A percentile compares a stretch with the other conserved stretches of the same genome.
These are phyloP conservation scores for Isabelozyma rhagii DNA, from an alignment of 805 yeast genomes.

Conservation along the genomic window DNA sequence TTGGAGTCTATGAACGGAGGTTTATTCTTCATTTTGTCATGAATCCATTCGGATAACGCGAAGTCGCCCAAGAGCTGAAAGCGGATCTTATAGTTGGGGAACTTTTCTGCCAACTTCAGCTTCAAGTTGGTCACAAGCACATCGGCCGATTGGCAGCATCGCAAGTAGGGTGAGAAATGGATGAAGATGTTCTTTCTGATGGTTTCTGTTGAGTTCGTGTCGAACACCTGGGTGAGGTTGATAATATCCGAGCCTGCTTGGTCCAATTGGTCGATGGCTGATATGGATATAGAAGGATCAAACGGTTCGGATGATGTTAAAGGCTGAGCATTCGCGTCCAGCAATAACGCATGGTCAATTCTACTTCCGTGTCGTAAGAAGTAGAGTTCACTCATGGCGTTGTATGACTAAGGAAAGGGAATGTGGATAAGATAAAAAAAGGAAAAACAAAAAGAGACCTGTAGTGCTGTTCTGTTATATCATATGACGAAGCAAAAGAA, in stretches of 20 bases:
- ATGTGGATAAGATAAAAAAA: neutral
- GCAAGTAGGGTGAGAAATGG: constrained; percentile 41
- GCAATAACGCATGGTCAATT: constrained; percentile 32
- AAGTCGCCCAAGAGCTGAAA: constrained; percentile 42
- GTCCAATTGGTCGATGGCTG: constrained; percentile 24
- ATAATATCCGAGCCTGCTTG: constrained; percentile 27
- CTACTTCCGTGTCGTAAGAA: constrained; percentile 44
- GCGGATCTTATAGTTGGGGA: constrained; percentile 28
- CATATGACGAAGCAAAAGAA: neutral
- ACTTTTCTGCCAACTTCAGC: constrained; percentile 14
- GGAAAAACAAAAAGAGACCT: neutral
- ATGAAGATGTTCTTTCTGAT: constrained; percentile 30
- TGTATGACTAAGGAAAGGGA: neutral
- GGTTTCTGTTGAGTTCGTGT: constrained; percentile 6
- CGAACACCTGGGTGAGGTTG: constrained; percentile 17
- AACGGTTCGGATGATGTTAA: constrained; percentile 26
- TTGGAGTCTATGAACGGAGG: constrained; percentile 42
- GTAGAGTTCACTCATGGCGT: constrained; percentile 37
- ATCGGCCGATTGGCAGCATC: constrained; percentile 46
- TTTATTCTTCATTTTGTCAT: constrained; percentile 39
- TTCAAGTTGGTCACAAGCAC: constrained; percentile 28
- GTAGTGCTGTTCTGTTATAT: neutral
- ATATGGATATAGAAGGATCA: constrained; percentile 35
- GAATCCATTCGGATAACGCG: constrained; percentile 46
- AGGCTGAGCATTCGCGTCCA: constrained; percentile 23